phyloP scores from a whole-genome alignment of 306 rosid genomes.

The Prunus salicina region DNA sequence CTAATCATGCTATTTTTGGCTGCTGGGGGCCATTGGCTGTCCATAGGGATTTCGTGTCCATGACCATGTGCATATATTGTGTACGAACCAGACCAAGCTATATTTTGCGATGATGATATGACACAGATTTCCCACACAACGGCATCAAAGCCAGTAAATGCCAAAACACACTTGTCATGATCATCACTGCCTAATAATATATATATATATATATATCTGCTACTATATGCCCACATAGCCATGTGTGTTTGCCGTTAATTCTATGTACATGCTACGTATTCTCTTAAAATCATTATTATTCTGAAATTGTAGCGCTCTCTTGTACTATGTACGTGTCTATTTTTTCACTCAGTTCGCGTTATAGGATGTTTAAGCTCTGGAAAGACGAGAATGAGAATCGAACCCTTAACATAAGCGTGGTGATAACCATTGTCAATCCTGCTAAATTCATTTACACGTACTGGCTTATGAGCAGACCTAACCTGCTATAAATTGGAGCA shows the following conservation, averaged over 20 bases:
- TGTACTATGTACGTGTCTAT: too few species aligned
- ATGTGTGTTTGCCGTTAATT: not conserved
- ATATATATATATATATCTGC: not conserved
- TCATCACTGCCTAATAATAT: not conserved
- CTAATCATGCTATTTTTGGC: conserved; percentile 43
- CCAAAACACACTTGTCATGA: conserved; percentile 1
- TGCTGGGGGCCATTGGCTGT: conserved; percentile 46
- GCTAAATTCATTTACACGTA: too few species aligned
- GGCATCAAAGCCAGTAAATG: conserved; percentile 2
- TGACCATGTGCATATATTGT: conserved; percentile 25
- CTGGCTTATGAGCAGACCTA: too few species aligned
- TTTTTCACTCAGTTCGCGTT: too few species aligned
- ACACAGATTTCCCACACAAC: conserved; percentile 20
- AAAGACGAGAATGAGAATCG: too few species aligned
- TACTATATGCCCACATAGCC: not conserved
- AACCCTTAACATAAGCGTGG: too few species aligned
- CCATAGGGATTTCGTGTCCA: not conserved
- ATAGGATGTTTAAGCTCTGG: too few species aligned
- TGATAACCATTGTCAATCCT: too few species aligned
- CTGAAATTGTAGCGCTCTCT: too few species aligned
- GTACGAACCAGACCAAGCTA: conserved; percentile 27
- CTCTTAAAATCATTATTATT: too few species aligned
- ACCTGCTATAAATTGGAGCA: too few species aligned
- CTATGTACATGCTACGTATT: not conserved
- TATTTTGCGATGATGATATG: conserved; percentile 18